Base-by-base conservation (phyloP, 2,329 filamentous ascomycete species). In the Hypoxylon sp. region DNA sequence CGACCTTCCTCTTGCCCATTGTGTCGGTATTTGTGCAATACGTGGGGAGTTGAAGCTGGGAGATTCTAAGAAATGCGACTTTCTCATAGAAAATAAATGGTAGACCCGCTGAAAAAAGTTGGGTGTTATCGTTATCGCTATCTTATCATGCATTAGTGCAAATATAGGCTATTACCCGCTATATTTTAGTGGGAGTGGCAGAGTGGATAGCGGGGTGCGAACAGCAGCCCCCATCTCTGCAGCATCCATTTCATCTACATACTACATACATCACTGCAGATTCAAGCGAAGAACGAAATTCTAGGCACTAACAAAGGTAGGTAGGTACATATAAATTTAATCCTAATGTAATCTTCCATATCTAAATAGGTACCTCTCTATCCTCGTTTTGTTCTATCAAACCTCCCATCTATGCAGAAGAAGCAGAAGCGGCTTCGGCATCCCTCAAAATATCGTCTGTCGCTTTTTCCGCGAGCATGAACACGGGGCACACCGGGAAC, bases 1-100 rank as follows among this genome's bases (percentile, higher is more conserved):
- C 90, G 51, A 96, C 82, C 76, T 94, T 95, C 71, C 91, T 83
- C 75, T 96, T 96, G 53, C 85, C 89, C 85, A 91, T 94, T 13
- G 20, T 47, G 40, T 13, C 25, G 11, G 16, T 7, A 30, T 17
- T 31, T 2, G 27, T 21, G 26, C 12, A 16, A 42, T 30, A 15
- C 12, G 49, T 5, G 27, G 16, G 2, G 26, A 16, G 26, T 34
- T 6, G 11, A 12, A n/a, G n/a, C n/a, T n/a, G n/a, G n/a, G n/a
- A n/a, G n/a, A n/a, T 37, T 23, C 5, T 32, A 32, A 29, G 27
- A 31, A 11, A 23, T 42, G 13, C 11, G 32, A 32, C 13, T 36
- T 30, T 26, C 15, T 37, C 21, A 41, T 27, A 23, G 17, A 41
- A 41, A 48, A 48, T 19, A 53, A 38, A 20, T 12, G 12, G 13